These are phyloP conservation scores for Thraustochytrium striatum DNA, from an alignment of 352 stramenopile species.

Conservation along the genomic window DNA sequence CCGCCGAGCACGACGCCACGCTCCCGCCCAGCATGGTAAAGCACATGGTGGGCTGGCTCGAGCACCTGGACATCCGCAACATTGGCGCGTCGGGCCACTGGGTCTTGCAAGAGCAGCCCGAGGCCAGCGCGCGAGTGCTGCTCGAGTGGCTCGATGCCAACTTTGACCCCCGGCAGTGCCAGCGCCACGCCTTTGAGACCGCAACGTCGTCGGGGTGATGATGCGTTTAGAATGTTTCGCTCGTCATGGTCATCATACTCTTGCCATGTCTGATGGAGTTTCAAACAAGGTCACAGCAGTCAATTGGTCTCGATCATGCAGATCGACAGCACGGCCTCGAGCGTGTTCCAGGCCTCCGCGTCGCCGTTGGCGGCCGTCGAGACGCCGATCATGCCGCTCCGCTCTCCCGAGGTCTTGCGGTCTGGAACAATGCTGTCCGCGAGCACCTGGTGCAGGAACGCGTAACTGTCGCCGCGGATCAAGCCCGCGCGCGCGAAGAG, in stretches of 20 bases:
- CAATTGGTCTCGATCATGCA: background rate
- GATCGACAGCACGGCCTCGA: background rate
- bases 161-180: background rate
- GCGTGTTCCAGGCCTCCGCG: background rate
- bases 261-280: too few relatives aligned
- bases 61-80: slow-evolving; percentile 61
- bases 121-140: slow-evolving; percentile 23
- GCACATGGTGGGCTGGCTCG: slow-evolving; percentile 62
- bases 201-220: too few relatives aligned
- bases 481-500: background rate
- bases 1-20: slow-evolving; percentile 61
- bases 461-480: background rate
- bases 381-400: background rate
- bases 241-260: too few relatives aligned
- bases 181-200: background rate
- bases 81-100: slow-evolving; percentile 64
- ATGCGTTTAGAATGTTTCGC: too few relatives aligned
- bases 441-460: background rate
- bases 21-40: slow-evolving; percentile 62
- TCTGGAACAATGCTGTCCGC: background rate
- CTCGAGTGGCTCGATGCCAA: too few relatives aligned
- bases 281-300: too few relatives aligned
- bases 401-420: background rate
- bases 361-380: background rate
- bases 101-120: slow-evolving; percentile 64